Evolutionary conservation across 495 filamentous ascomycete genomes (phyloP).

Genomic region (Aspergillus incahuasiensis): DNA sequence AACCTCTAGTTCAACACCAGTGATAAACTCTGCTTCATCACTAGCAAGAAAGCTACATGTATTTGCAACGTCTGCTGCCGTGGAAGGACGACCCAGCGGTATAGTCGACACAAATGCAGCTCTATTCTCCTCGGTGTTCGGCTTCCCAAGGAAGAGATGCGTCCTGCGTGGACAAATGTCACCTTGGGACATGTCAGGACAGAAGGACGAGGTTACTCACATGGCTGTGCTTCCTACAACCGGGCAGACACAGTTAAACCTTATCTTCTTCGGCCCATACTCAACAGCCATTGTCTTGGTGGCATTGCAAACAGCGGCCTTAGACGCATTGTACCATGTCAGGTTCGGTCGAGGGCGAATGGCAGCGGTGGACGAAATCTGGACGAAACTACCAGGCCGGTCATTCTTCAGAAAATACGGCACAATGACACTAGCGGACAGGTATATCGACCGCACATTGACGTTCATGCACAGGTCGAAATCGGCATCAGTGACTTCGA

Average conservation of each 20-base stretch:
- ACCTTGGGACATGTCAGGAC: background rate
- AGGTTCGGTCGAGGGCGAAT: slow-evolving; percentile 56
- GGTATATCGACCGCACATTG: slow-evolving; percentile 53
- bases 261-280: slow-evolving; percentile 54
- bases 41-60: slow-evolving; percentile 57
- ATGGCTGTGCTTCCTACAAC: slow-evolving; percentile 54
- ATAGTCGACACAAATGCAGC: slow-evolving; percentile 58
- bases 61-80: slow-evolving; percentile 56
- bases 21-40: slow-evolving; percentile 60
- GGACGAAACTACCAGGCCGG: slow-evolving; percentile 52
- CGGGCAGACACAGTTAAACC: slow-evolving; percentile 58
- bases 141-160: slow-evolving; percentile 54
- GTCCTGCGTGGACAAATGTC: slow-evolving; percentile 6
- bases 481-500: slow-evolving; percentile 56
- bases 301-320: slow-evolving; percentile 54
- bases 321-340: slow-evolving; percentile 62
- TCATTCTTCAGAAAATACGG: slow-evolving; percentile 49
- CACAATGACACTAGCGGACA: slow-evolving; percentile 49
- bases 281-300: slow-evolving; percentile 60
- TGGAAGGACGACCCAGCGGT: slow-evolving; percentile 56
- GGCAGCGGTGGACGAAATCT: slow-evolving; percentile 55
- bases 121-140: slow-evolving; percentile 58
- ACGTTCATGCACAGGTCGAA: slow-evolving; percentile 58
- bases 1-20: slow-evolving; percentile 32
- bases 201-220: slow-evolving; percentile 33